Conservation (phyloP, 805 yeast genomes). For the Ogataea pilisensis region DNA sequence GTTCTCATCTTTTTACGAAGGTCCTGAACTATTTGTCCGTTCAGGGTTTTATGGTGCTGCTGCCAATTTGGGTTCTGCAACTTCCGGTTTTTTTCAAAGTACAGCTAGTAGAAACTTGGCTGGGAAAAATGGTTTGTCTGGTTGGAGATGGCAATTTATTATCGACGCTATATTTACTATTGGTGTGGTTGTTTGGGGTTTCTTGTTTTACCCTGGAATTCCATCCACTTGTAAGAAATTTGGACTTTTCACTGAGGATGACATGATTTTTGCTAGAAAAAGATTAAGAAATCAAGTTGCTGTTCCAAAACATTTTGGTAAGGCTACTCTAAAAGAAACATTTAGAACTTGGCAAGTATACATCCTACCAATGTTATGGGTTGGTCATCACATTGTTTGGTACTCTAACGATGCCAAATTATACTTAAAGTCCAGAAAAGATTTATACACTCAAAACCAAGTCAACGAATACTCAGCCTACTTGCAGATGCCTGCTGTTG, state of each 20-base stretch:
- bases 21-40: conserved; percentile 13
- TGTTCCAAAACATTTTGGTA: conserved; percentile 39
- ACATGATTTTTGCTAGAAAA: conserved; percentile 42
- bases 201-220: conserved; percentile 41
- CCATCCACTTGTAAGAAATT: conserved; percentile 40
- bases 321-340: conserved; percentile 38
- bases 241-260: conserved; percentile 38
- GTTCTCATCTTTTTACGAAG: conserved; percentile 12
- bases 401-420: conserved; percentile 25
- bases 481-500: conserved; percentile 15
- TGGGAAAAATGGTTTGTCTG: conserved; percentile 28
- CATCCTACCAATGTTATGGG: conserved; percentile 19
- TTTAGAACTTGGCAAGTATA: conserved; percentile 40
- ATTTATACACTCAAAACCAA: conserved; percentile 7
- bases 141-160: conserved; percentile 52
- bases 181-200: conserved; percentile 38
- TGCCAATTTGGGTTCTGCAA: conserved; percentile 43
- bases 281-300: conserved; percentile 34
- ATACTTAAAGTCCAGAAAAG: conserved; percentile 19
- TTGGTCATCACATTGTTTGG: conserved; percentile 33
- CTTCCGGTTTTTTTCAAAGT: conserved; percentile 50
- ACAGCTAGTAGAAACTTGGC: conserved; percentile 28
- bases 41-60: conserved; percentile 19
- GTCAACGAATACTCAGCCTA: conserved; percentile 18
- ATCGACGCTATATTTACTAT: conserved; percentile 41